Evolutionary conservation across 2,329 filamentous ascomycete species (phyloP).

Genomic region (Mycogone perniciosa): DNA sequence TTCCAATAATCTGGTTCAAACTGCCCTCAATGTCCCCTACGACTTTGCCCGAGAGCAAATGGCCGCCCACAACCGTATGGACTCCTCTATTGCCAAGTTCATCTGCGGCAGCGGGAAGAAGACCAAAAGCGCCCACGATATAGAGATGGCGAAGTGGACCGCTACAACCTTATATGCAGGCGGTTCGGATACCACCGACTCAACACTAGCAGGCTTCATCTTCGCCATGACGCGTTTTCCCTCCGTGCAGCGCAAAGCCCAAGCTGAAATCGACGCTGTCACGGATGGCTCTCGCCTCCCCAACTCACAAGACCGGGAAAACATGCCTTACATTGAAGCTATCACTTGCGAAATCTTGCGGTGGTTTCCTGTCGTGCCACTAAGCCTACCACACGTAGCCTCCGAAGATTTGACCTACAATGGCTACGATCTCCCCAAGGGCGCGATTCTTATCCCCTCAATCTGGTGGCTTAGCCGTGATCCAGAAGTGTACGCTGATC

Average conservation of each 20-base stretch:
- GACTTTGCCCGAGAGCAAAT: not conserved
- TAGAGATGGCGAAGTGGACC: not conserved
- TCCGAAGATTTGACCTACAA: slow-evolving; percentile 21
- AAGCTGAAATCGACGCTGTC: slow-evolving; percentile 36
- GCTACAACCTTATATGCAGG: not conserved
- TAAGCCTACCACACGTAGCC: slow-evolving; percentile 34
- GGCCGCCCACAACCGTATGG: not conserved
- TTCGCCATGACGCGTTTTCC: slow-evolving; percentile 40
- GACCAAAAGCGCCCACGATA: too few species aligned
- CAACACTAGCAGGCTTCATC: slow-evolving; percentile 26
- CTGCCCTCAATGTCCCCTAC: not conserved
- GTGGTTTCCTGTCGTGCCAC: slow-evolving; percentile 26
- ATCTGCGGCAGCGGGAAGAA: too few species aligned
- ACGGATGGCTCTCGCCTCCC: slow-evolving; percentile 37
- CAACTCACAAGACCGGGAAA: slow-evolving; percentile 32
- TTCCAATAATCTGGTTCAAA: slow-evolving; percentile 11
- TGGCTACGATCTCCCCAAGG: slow-evolving; percentile 23
- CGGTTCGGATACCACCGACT: slow-evolving; percentile 11
- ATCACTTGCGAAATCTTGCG: slow-evolving; percentile 25
- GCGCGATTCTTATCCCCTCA: slow-evolving; percentile 19
- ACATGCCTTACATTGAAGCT: slow-evolving; percentile 36
- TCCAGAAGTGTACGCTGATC: slow-evolving; percentile 53
- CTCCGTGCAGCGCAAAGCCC: slow-evolving; percentile 35
- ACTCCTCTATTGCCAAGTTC: not conserved
- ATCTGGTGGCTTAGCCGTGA: slow-evolving; percentile 50